These are phyloP conservation scores for Fusarium armeniacum DNA, from an alignment of 2,329 filamentous ascomycete species.

Conservation along the genomic window DNA sequence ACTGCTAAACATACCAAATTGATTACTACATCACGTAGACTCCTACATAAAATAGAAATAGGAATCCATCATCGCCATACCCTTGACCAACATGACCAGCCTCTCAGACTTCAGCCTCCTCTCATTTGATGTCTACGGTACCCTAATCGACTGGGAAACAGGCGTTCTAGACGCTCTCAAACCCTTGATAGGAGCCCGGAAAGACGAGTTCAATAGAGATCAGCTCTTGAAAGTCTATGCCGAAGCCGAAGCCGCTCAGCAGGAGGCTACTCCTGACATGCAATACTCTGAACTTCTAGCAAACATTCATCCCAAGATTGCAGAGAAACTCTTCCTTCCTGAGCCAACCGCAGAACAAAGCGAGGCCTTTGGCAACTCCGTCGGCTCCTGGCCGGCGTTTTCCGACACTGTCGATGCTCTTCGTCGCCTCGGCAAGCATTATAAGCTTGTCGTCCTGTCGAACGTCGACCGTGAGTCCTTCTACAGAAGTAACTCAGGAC, in stretches of 20 bases:
- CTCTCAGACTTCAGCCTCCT: conserved; percentile 59
- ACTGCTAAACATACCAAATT: neutral
- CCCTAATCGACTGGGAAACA: conserved; percentile 82
- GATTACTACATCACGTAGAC: neutral
- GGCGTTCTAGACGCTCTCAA: conserved; percentile 71
- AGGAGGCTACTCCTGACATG: conserved; percentile 67
- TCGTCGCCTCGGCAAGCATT: conserved; percentile 62
- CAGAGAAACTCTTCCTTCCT: conserved; percentile 58
- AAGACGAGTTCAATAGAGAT: conserved; percentile 52
- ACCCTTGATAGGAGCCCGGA: conserved; percentile 59
- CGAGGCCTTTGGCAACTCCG: conserved; percentile 64
- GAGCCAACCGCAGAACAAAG: conserved; percentile 57
- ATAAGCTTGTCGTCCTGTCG: conserved; percentile 70
- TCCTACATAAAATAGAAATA: neutral
- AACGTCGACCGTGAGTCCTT: conserved; percentile 71
- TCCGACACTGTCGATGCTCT: conserved; percentile 70
- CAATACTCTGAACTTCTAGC: conserved; percentile 73
- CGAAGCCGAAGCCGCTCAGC: conserved; percentile 64
- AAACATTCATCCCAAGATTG: conserved; percentile 62
- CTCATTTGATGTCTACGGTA: conserved; percentile 85
- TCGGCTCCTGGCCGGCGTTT: conserved; percentile 71
- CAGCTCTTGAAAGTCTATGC: conserved; percentile 59
- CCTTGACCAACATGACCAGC: conserved; percentile 29
- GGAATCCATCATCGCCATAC: neutral
- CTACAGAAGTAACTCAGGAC: conserved; percentile 58